Evolutionary conservation across 2,329 filamentous ascomycete genomes (phyloP).

Genomic region (Diaporthe aspalathi): DNA sequence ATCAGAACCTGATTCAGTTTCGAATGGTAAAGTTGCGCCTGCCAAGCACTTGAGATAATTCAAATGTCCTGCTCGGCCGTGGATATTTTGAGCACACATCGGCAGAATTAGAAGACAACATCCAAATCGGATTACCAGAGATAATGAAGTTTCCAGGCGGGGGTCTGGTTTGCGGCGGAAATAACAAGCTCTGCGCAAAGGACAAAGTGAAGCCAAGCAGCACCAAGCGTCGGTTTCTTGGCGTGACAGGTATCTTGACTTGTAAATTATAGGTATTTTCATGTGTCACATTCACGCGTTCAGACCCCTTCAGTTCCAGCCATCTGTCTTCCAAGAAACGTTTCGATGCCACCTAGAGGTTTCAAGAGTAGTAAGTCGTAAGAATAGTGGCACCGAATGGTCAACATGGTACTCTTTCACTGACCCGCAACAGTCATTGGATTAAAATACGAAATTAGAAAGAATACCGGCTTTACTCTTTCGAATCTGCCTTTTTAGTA

Average conservation of each 20-base stretch:
- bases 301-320: not conserved
- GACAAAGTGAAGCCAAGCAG: not conserved
- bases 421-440: not conserved
- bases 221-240: not conserved
- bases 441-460: not conserved
- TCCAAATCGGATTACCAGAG: not conserved
- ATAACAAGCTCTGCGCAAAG: not conserved
- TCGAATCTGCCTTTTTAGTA: not conserved
- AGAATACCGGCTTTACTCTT: not conserved
- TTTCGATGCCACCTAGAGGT: not conserved
- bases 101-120: not conserved
- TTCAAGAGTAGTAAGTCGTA: not conserved
- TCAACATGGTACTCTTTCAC: not conserved
- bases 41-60: too few relatives aligned
- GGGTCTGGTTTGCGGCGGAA: not conserved
- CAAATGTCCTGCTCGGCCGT: too few relatives aligned
- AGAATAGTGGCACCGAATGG: not conserved
- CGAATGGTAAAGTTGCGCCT: not conserved
- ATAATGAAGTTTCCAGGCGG: not conserved
- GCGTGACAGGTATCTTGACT: not conserved
- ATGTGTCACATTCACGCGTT: not conserved
- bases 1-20: not conserved
- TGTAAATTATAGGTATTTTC: not conserved
- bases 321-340: not conserved
- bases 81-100: too few relatives aligned